Conservation (phyloP, 352 stramenopile species). For the Phytophthora uliginosa region DNA sequence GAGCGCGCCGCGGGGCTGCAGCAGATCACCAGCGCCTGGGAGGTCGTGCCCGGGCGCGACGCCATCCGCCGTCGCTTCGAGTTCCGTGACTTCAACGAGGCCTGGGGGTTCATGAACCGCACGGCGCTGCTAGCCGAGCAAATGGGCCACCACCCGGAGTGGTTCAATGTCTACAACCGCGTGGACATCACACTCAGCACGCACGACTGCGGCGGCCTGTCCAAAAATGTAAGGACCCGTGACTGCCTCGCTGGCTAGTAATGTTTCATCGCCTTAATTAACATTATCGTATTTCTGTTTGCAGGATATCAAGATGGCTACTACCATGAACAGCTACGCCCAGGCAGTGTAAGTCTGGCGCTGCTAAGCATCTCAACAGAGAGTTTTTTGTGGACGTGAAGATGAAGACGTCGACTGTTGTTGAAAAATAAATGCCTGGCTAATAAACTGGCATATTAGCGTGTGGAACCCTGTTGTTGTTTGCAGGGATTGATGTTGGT, state of each 20-base stretch:
- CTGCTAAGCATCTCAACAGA: background rate
- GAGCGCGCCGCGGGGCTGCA: conserved; percentile 54
- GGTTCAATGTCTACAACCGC: conserved; percentile 99
- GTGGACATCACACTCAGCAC: conserved; percentile 98
- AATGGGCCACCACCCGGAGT: conserved; percentile 98
- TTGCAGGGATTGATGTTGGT: background rate
- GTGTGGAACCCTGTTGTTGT: background rate
- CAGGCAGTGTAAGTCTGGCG: conserved; percentile 23
- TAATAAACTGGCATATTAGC: too few relatives aligned
- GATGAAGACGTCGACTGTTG: too few relatives aligned
- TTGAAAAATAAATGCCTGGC: too few relatives aligned
- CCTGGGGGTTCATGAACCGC: conserved; percentile 86
- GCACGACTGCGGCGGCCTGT: conserved; percentile 96
- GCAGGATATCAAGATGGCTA: conserved; percentile 73
- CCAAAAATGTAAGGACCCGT: conserved; percentile 75
- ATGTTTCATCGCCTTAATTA: background rate
- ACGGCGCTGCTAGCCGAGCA: conserved; percentile 82
- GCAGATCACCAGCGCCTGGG: conserved; percentile 63
- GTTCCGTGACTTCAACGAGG: conserved; percentile 88
- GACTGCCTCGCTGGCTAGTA: background rate
- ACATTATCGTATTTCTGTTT: background rate
- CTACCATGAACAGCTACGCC: conserved; percentile 82
- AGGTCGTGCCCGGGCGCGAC: conserved; percentile 67
- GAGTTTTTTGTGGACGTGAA: background rate
- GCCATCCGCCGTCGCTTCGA: conserved; percentile 87